phyloP scores from a whole-genome alignment of 2,329 filamentous ascomycete genomes.

The Xylariaceae sp. region DNA sequence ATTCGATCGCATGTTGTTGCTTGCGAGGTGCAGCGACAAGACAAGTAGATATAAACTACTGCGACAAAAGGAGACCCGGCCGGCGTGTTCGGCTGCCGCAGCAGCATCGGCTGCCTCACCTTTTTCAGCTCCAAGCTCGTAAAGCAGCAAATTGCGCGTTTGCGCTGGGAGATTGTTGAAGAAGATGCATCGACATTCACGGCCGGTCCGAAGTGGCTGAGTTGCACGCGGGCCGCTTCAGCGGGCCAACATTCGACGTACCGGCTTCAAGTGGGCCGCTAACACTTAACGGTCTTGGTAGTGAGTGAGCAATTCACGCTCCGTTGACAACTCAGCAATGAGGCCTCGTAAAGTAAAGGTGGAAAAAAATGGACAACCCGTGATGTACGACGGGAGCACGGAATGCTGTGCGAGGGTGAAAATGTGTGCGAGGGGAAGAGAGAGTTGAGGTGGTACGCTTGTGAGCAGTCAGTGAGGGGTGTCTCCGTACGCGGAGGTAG shows the following conservation, averaged over 20 bases:
- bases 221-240: constrained; percentile 18
- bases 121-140: constrained; percentile 2
- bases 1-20: neutral
- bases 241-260: constrained; percentile 17
- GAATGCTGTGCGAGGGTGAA: neutral
- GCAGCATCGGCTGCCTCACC: neutral
- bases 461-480: too few species aligned
- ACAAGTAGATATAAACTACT: neutral
- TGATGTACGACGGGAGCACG: neutral
- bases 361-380: neutral
- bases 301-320: neutral
- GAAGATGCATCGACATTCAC: constrained; percentile 5
- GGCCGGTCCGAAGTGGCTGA: constrained; percentile 16
- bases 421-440: neutral
- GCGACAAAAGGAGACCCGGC: neutral
- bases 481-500: neutral
- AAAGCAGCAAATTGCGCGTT: constrained; percentile 12
- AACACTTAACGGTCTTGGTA: too few species aligned
- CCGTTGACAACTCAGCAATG: neutral
- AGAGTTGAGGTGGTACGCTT: neutral
- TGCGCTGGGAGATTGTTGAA: constrained; percentile 8
- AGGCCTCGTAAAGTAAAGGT: neutral
- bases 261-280: constrained; percentile 7
- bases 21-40: neutral
- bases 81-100: too few species aligned